Percentiles rank a stretch among this genome's conserved stretches.
phyloP scores from a whole-genome alignment of 192 early-diverging fungal genomes.

The Backusella luteola region DNA sequence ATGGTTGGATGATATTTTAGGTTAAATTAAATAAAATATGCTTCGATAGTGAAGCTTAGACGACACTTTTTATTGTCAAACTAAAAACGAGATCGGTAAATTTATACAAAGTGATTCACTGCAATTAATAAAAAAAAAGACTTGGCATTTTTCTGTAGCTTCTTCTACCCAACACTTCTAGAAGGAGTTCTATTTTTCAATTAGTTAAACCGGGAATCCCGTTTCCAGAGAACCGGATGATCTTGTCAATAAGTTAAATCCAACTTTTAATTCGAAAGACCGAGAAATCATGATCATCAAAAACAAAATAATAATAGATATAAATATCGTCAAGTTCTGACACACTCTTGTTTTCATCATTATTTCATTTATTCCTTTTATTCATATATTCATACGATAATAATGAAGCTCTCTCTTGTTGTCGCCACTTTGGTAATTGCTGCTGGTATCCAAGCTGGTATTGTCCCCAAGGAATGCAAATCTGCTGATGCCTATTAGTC shows the following conservation, averaged over 20 bases:
- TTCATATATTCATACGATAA: background rate
- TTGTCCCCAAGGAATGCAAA: background rate
- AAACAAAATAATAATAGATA: background rate
- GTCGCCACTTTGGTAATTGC: background rate
- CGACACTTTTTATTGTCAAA: background rate
- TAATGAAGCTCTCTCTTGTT: background rate
- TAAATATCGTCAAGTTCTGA: background rate
- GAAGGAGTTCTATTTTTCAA: background rate
- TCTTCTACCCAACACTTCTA: background rate
- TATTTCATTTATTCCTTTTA: background rate
- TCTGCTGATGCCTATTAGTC: background rate
- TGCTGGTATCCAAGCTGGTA: background rate
- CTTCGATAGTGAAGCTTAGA: background rate
- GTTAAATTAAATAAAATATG: constrained; percentile 14
- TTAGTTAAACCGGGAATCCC: background rate
- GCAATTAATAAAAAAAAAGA: background rate
- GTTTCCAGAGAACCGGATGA: background rate
- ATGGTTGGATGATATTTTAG: constrained; percentile 33
- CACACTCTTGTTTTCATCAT: background rate
- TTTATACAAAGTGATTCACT: background rate
- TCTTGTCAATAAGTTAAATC: background rate
- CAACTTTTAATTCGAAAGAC: background rate
- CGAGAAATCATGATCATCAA: background rate
- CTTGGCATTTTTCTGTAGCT: background rate
- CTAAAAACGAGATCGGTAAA: background rate